phyloP scores from a whole-genome alignment of 179 eudicot species.

The Carnegiea gigantea region DNA sequence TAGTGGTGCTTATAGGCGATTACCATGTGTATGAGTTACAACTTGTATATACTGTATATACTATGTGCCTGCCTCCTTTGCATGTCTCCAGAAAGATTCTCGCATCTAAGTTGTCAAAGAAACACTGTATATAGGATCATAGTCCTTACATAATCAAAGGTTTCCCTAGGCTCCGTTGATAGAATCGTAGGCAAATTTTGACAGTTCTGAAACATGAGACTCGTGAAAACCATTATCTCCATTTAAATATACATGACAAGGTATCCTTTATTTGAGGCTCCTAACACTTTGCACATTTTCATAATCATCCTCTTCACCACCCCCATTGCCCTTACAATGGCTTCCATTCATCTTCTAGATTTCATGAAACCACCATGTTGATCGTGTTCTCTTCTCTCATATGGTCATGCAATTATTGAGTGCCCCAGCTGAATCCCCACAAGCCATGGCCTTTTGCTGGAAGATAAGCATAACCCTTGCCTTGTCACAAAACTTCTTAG shows the following conservation, averaged over 20 bases:
- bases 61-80: neutral
- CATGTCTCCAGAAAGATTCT: neutral
- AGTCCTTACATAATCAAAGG: neutral
- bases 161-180: neutral
- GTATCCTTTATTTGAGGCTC: neutral
- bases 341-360: constrained; percentile 15
- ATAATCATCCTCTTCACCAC: neutral
- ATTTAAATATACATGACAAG: neutral
- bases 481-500: constrained; percentile 13
- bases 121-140: neutral
- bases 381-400: constrained; percentile 12
- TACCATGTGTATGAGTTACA: neutral
- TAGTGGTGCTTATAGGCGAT: neutral
- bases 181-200: neutral
- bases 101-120: neutral
- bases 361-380: constrained; percentile 18
- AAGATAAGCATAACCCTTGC: constrained; percentile 15
- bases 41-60: neutral
- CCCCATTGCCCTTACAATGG: constrained; percentile 4
- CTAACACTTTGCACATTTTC: neutral
- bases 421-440: constrained; percentile 15
- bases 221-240: neutral
- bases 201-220: neutral
- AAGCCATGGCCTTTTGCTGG: constrained; percentile 28
- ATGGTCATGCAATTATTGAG: constrained; percentile 12